phyloP scores from a whole-genome alignment of 495 filamentous ascomycete genomes.

The Xylaria scruposa region DNA sequence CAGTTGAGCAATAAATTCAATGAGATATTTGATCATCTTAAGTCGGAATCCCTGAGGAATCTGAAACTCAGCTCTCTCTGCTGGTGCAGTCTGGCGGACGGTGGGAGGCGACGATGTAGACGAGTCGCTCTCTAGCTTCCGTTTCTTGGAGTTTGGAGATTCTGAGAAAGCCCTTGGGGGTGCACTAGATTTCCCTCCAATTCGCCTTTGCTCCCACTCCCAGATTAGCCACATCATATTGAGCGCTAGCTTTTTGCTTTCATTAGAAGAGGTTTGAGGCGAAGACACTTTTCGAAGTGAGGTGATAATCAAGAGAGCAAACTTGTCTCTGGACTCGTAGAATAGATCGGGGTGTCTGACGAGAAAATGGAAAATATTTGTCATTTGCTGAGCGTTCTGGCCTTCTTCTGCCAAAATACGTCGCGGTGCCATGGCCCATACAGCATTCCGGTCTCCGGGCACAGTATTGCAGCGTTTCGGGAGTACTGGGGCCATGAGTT shows the following conservation, averaged over 20 bases:
- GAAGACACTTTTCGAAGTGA: slow-evolving; percentile 87
- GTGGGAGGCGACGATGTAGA: slow-evolving; percentile 56
- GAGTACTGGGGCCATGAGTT: slow-evolving; percentile 90
- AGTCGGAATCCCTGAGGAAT: slow-evolving; percentile 69
- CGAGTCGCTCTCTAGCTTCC: slow-evolving; percentile 68
- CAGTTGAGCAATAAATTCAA: slow-evolving; percentile 90
- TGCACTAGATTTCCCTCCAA: slow-evolving; percentile 58
- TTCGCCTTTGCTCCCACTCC: slow-evolving; percentile 87
- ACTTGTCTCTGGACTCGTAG: slow-evolving; percentile 91
- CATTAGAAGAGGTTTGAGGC: slow-evolving; percentile 84
- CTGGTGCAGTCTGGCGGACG: slow-evolving; percentile 46
- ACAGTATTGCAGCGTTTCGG: slow-evolving; percentile 69
- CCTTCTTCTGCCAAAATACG: slow-evolving; percentile 93
- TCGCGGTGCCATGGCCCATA: slow-evolving; percentile 91
- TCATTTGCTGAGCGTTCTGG: slow-evolving; percentile 95
- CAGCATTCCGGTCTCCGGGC: slow-evolving; percentile 55
- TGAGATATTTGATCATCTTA: slow-evolving; percentile 88
- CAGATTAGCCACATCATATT: slow-evolving; percentile 89
- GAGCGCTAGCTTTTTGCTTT: slow-evolving; percentile 89
- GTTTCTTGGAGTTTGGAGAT: slow-evolving; percentile 76
- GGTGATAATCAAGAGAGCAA: slow-evolving; percentile 84
- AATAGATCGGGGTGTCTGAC: slow-evolving; percentile 92
- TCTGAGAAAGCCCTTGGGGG: slow-evolving; percentile 60
- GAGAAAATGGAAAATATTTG: slow-evolving; percentile 95
- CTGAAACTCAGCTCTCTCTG: slow-evolving; percentile 70